phyloP scores from a whole-genome alignment of 208 protist species.

The Leishmania amazonensis region DNA sequence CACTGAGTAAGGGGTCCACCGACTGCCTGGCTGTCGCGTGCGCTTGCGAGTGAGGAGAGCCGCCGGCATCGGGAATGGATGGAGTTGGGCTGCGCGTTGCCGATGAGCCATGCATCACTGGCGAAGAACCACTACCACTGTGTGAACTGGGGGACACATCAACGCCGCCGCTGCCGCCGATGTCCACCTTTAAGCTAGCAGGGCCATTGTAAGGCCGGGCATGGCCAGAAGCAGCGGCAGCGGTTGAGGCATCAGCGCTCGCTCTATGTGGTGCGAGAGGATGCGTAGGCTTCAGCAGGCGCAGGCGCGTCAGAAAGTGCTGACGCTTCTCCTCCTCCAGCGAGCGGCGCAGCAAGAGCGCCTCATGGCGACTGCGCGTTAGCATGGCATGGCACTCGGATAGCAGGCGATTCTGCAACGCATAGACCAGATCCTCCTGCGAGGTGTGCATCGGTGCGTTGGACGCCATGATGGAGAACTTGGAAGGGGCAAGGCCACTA shows the following conservation, averaged over 20 bases:
- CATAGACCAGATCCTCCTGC: conserved; percentile 19
- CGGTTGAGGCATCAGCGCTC: not conserved
- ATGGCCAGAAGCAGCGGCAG: not conserved
- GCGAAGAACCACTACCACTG: conserved; percentile 1
- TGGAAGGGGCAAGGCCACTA: not conserved
- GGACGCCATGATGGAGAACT: not conserved
- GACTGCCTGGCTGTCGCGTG: not conserved
- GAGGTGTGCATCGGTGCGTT: not conserved
- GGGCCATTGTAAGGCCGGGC: not conserved
- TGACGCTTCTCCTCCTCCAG: conserved; percentile 47
- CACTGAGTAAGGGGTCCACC: not conserved
- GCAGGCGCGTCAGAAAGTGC: conserved; percentile 42
- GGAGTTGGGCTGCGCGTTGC: conserved; percentile 14
- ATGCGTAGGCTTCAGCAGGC: conserved; percentile 29
- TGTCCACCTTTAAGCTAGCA: not conserved
- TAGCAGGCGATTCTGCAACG: conserved; percentile 31
- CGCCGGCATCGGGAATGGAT: not conserved
- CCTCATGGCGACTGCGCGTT: conserved; percentile 31
- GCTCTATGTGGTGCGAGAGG: not conserved
- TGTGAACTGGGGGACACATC: not conserved
- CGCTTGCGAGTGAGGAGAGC: not conserved
- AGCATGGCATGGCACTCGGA: conserved; percentile 39
- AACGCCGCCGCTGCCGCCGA: not conserved
- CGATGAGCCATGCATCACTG: conserved; percentile 2
- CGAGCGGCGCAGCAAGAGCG: conserved; percentile 17